These are phyloP conservation scores for Solanum tarapatanum DNA, from an alignment of 257 asterid genomes.

Conservation along the genomic window DNA sequence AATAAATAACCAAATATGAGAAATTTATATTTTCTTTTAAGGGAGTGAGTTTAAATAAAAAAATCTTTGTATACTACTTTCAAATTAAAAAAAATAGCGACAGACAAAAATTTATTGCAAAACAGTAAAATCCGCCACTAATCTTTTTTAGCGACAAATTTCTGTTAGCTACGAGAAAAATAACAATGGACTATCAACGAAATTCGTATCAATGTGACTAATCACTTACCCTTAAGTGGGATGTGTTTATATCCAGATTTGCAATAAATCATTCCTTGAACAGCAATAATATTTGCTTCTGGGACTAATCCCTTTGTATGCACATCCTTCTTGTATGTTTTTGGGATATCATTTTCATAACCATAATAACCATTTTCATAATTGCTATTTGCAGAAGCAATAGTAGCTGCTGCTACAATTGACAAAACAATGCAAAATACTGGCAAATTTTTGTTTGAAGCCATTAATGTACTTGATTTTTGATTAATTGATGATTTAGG, in stretches of 20 bases:
- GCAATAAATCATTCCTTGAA: slow-evolving; percentile 43
- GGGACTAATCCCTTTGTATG: background rate
- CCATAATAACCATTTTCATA: slow-evolving; percentile 9
- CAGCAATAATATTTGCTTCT: slow-evolving; percentile 21
- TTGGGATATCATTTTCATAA: slow-evolving; percentile 6
- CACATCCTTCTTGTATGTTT: background rate
- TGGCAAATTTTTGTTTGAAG: background rate
- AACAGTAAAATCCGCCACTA: background rate
- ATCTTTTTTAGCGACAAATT: too few species aligned
- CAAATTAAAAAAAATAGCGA: too few species aligned
- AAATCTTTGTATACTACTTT: too few species aligned
- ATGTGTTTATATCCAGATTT: slow-evolving; percentile 25
- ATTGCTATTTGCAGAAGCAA: slow-evolving; percentile 10
- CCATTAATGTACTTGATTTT: background rate
- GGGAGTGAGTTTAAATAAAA: background rate
- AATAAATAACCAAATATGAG: background rate
- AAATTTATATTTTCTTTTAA: background rate
- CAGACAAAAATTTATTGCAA: fast-evolving
- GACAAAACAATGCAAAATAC: slow-evolving; percentile 8
- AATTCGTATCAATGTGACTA: background rate
- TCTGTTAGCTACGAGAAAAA: too few species aligned
- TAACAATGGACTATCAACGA: background rate
- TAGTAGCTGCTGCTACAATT: background rate
- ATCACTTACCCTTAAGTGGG: slow-evolving; percentile 39
- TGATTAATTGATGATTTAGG: background rate